phyloP scores from a whole-genome alignment of 345 rosid species.

The Eucalyptus curtisii region DNA sequence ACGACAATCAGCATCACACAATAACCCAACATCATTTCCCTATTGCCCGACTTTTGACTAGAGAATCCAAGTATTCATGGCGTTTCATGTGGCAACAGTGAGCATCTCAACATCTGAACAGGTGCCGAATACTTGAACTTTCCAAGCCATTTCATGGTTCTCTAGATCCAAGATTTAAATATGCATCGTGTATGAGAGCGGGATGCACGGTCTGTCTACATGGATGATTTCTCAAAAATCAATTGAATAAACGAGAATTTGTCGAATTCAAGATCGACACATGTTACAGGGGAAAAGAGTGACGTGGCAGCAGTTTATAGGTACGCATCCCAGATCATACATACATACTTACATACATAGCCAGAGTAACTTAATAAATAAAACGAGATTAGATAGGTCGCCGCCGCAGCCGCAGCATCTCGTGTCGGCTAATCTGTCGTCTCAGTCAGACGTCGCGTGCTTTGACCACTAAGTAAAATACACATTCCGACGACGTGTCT shows the following conservation, averaged over 20 bases:
- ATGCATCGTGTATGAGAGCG: not conserved
- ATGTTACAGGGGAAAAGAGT: not conserved
- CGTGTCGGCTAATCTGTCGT: not conserved
- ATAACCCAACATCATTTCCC: not conserved
- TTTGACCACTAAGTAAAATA: not conserved
- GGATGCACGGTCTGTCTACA: not conserved
- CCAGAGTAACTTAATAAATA: not conserved
- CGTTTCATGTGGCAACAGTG: not conserved
- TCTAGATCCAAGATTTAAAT: not conserved
- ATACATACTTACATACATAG: not conserved
- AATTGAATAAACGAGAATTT: not conserved
- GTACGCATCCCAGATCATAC: not conserved
- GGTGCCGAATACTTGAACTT: not conserved
- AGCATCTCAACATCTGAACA: not conserved
- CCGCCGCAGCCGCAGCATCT: fast-evolving
- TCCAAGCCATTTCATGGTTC: not conserved
- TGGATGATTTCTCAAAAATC: not conserved
- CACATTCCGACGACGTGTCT: not conserved
- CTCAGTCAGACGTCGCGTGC: not conserved
- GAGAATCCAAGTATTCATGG: not conserved
- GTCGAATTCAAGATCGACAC: not conserved
- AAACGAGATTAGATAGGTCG: not conserved
- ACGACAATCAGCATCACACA: not conserved
- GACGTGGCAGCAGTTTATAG: not conserved
- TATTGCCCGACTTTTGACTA: not conserved